These are phyloP conservation scores for Ustilago lituana DNA, from an alignment of 1,284 basidiomycete genomes.

Conservation along the genomic window DNA sequence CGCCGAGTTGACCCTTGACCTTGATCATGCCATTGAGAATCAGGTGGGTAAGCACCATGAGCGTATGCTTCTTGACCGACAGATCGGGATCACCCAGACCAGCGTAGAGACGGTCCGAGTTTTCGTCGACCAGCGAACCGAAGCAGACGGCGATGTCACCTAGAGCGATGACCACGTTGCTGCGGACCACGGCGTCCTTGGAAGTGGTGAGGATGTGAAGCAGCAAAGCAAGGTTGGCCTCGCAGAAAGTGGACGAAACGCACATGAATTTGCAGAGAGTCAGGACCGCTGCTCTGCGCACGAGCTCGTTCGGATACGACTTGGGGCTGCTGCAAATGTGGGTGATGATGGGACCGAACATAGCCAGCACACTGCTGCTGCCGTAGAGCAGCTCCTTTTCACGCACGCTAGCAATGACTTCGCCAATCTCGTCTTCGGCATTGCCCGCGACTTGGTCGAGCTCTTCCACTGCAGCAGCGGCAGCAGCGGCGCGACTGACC, in stretches of 20 bases:
- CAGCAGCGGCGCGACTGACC: conserved; percentile 52
- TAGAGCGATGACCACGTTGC: conserved; percentile 95
- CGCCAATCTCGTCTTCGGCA: conserved; percentile 97
- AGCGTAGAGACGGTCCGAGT: conserved; percentile 92
- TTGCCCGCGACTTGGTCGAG: conserved; percentile 97
- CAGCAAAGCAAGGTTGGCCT: conserved; percentile 83
- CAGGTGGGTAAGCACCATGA: conserved; percentile 97
- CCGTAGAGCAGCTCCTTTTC: conserved; percentile 91
- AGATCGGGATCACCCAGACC: conserved; percentile 86
- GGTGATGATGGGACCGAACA: conserved; percentile 89
- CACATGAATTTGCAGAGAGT: conserved; percentile 97
- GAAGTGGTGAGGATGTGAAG: conserved; percentile 94
- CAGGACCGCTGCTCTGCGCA: conserved; percentile 86
- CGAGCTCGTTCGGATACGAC: conserved; percentile 77
- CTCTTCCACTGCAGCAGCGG: conserved; percentile 72
- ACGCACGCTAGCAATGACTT: conserved; percentile 81
- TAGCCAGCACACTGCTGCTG: conserved; percentile 80
- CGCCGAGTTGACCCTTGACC: conserved; percentile 97
- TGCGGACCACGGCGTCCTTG: conserved; percentile 85
- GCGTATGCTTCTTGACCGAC: conserved; percentile 96
- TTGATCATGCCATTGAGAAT: conserved; percentile 99
- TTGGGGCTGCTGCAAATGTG: conserved; percentile 80
- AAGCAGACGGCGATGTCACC: conserved; percentile 97
- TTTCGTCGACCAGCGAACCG: conserved; percentile 94
- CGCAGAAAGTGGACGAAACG: conserved; percentile 92